Conservation (phyloP, 768 basidiomycete species). For the Coprinellus aureogranulatus region DNA sequence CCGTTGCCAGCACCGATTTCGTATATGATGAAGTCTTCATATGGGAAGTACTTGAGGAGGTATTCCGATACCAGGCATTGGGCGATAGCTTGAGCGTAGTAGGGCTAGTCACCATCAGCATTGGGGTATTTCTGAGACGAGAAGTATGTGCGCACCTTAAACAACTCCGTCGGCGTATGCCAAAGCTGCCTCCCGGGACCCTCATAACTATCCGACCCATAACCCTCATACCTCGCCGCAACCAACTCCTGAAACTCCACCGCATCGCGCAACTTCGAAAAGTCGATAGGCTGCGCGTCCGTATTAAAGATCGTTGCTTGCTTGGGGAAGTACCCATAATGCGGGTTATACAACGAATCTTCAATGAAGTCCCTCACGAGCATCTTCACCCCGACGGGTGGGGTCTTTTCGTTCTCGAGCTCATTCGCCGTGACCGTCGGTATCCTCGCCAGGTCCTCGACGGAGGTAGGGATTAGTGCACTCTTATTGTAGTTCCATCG, state of each 20-base stretch:
- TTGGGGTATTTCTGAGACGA: conserved; percentile 2
- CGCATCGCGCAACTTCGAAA: conserved; percentile 60
- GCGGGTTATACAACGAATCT: conserved; percentile 92
- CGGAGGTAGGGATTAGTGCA: conserved; percentile 53
- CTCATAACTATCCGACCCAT: conserved; percentile 57
- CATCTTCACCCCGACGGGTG: conserved; percentile 86
- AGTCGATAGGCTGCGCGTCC: conserved; percentile 61
- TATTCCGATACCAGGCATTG: conserved; percentile 89
- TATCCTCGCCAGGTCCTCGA: conserved; percentile 41
- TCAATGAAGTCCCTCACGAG: conserved; percentile 93
- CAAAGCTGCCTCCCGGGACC: conserved; percentile 89
- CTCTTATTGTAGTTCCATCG: conserved; percentile 79
- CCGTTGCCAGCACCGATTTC: conserved; percentile 99
- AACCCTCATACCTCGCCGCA: conserved; percentile 70
- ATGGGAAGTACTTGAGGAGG: conserved; percentile 91
- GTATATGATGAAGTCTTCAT: conserved; percentile 93
- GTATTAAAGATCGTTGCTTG: conserved; percentile 87
- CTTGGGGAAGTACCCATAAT: conserved; percentile 96
- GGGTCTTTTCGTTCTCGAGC: conserved; percentile 51
- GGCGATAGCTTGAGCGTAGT: conserved; percentile 89
- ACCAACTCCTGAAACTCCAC: conserved; percentile 80
- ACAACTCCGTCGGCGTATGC: conserved; percentile 98
- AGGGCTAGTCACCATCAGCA: conserved; percentile 73
- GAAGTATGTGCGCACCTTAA: conserved; percentile 65
- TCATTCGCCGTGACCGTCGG: conserved; percentile 67